Evolutionary conservation across 1,284 basidiomycete species (phyloP).

Genomic region (Flammula alnicola): DNA sequence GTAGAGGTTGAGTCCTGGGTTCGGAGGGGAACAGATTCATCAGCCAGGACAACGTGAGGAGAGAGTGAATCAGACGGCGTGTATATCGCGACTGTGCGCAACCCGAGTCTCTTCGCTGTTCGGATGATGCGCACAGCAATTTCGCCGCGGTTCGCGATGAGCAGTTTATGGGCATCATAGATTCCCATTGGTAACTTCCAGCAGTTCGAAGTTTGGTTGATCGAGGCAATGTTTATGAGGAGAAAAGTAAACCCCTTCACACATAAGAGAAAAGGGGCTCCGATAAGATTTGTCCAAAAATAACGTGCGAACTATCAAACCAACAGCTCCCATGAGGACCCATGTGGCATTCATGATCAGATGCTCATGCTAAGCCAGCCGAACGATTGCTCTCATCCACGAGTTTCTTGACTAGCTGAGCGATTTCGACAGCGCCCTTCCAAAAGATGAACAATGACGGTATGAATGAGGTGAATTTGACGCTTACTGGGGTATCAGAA

Average conservation of each 20-base stretch:
- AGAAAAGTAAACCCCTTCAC: neutral
- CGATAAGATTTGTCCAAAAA: slow-evolving; percentile 2
- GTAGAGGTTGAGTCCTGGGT: neutral
- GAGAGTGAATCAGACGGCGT: slow-evolving; percentile 56
- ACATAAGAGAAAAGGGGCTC: neutral
- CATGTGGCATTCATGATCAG: too few relatives aligned
- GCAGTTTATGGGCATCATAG: slow-evolving; percentile 36
- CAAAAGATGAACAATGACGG: neutral
- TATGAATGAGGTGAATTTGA: neutral
- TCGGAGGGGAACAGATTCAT: slow-evolving; percentile 48
- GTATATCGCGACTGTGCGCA: slow-evolving; percentile 59
- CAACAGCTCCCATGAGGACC: too few relatives aligned
- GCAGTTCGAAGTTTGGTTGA: neutral
- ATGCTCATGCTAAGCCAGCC: slow-evolving; percentile 29
- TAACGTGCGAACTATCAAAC: slow-evolving; percentile 1
- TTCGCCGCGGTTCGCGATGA: slow-evolving; percentile 48
- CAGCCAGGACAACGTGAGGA: slow-evolving; percentile 57
- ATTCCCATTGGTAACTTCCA: slow-evolving; percentile 4
- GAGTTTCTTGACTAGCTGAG: slow-evolving; percentile 49
- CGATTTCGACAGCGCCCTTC: slow-evolving; percentile 58
- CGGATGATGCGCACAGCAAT: slow-evolving; percentile 60
- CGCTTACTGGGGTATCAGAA: slow-evolving; percentile 64
- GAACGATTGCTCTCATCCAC: slow-evolving; percentile 53
- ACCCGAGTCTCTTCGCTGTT: slow-evolving; percentile 51
- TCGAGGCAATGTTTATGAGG: slow-evolving; percentile 4